These are phyloP conservation scores for Aureobasidium sp. DNA, from an alignment of 2,329 filamentous ascomycete species.

Conservation along the genomic window DNA sequence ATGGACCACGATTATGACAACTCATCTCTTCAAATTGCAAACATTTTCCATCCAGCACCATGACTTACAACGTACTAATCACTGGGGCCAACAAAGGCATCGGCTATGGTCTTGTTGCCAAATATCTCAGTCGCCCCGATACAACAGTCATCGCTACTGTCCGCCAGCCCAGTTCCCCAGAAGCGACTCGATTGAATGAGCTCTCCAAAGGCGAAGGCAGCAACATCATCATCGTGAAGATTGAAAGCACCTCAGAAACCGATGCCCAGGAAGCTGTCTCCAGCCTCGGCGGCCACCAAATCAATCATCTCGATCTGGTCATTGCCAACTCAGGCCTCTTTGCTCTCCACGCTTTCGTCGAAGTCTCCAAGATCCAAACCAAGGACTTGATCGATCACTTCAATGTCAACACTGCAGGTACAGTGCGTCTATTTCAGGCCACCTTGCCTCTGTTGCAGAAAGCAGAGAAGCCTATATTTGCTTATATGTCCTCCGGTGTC, in stretches of 20 bases:
- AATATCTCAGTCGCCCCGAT: constrained; percentile 19
- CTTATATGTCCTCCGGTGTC: constrained; percentile 35
- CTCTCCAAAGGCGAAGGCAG: constrained; percentile 17
- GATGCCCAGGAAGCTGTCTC: constrained; percentile 18
- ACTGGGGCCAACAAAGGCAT: constrained; percentile 4
- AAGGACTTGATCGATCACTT: constrained; percentile 34
- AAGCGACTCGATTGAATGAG: background rate
- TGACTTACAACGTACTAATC: background rate
- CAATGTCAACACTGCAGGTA: constrained; percentile 40
- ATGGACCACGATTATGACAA: background rate
- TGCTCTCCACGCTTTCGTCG: background rate
- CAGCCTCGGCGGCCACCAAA: constrained; percentile 26
- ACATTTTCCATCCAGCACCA: background rate
- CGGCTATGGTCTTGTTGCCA: constrained; percentile 2
- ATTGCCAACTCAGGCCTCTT: constrained; percentile 23
- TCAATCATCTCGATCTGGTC: constrained; percentile 24
- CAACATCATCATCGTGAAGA: constrained; percentile 23
- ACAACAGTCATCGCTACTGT: constrained; percentile 25
- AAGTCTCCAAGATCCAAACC: background rate
- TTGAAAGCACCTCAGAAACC: constrained; percentile 21
- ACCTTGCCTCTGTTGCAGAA: constrained; percentile 41
- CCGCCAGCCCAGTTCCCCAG: constrained; percentile 13
- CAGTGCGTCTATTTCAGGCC: constrained; percentile 52
- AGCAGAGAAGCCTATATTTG: constrained; percentile 38
- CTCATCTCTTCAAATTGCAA: background rate